Evolutionary conservation across 305 asterid genomes (phyloP).

Genomic region (Fraxinus nigra): DNA sequence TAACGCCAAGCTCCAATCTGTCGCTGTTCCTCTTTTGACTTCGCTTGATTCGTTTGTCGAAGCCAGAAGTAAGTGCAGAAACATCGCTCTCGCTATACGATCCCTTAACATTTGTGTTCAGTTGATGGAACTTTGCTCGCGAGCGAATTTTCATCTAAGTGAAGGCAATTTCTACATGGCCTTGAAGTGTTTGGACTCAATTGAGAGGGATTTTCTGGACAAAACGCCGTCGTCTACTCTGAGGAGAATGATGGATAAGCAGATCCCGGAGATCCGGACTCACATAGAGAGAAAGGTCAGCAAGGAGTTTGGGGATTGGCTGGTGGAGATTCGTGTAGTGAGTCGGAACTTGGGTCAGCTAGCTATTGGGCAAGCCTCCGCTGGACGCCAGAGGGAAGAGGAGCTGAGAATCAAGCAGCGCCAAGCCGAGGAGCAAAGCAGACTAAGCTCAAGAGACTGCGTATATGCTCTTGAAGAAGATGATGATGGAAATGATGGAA

Average conservation of each 20-base stretch:
- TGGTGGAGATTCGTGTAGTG: constrained; percentile 80
- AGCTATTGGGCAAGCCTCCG: constrained; percentile 96
- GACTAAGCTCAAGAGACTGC: constrained; percentile 75
- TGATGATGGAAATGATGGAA: constrained; percentile 63
- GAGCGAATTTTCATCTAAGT: constrained; percentile 61
- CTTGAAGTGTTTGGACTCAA: constrained; percentile 74
- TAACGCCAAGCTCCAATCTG: constrained; percentile 73
- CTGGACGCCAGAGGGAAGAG: constrained; percentile 91
- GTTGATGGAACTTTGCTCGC: constrained; percentile 68
- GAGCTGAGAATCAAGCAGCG: constrained; percentile 87
- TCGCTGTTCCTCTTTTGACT: constrained; percentile 69
- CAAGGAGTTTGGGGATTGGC: constrained; percentile 93
- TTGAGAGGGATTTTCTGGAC: constrained; percentile 54
- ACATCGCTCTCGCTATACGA: constrained; percentile 64
- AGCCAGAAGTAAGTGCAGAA: constrained; percentile 58
- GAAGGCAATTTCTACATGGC: constrained; percentile 80
- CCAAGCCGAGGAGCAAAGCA: constrained; percentile 96
- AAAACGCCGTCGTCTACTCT: constrained; percentile 63
- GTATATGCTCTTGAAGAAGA: constrained; percentile 83
- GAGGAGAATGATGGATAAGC: constrained; percentile 79
- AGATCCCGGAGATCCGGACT: constrained; percentile 79
- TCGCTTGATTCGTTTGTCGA: constrained; percentile 77
- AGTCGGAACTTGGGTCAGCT: constrained; percentile 88
- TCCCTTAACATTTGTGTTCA: constrained; percentile 62
- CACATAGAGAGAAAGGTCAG: constrained; percentile 71